Percentiles rank a stretch among this genome's conserved stretches.
These are phyloP conservation scores for Camellia sinensis DNA, from an alignment of 148 eudicot genomes.

Conservation along the genomic window DNA sequence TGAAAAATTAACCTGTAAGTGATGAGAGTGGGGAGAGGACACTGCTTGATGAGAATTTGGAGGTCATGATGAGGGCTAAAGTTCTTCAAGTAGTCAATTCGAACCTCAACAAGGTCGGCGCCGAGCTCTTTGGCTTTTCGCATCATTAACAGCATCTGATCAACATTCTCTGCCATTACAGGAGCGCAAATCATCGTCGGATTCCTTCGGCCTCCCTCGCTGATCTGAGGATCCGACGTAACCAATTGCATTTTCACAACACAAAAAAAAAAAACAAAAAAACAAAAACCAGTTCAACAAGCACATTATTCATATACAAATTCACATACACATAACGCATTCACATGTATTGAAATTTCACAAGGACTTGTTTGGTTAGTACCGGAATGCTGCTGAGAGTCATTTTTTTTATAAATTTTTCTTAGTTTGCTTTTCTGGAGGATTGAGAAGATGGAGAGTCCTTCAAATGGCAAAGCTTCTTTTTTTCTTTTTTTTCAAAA, in stretches of 20 bases:
- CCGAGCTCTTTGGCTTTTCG: slow-evolving; percentile 44
- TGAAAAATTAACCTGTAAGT: slow-evolving; percentile 49
- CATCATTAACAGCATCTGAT: slow-evolving; percentile 39
- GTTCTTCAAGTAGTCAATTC: slow-evolving; percentile 58
- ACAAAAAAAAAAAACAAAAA: too few species aligned
- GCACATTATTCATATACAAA: neutral
- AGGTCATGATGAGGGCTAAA: slow-evolving; percentile 39
- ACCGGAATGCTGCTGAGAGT: slow-evolving; percentile 13
- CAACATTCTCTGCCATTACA: slow-evolving; percentile 53
- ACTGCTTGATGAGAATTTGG: slow-evolving; percentile 29
- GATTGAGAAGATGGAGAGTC: neutral
- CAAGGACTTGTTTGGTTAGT: neutral
- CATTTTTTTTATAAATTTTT: neutral
- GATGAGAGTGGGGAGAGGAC: slow-evolving; percentile 58
- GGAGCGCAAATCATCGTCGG: slow-evolving; percentile 59
- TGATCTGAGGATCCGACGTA: slow-evolving; percentile 1
- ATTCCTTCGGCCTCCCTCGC: slow-evolving; percentile 20
- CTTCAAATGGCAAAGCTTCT: neutral
- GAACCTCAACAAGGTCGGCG: slow-evolving; percentile 70
- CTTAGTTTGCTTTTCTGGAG: neutral
- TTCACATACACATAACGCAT: too few species aligned
- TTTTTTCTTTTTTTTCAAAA: too few species aligned
- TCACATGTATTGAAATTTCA: neutral
- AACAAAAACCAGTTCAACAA: too few species aligned
- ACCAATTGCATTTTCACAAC: slow-evolving; percentile 3